Evolutionary conservation across 257 asterid genomes (phyloP), one percentile per base, ranked within the genome.

Genomic region (Plantago elongata): DNA sequence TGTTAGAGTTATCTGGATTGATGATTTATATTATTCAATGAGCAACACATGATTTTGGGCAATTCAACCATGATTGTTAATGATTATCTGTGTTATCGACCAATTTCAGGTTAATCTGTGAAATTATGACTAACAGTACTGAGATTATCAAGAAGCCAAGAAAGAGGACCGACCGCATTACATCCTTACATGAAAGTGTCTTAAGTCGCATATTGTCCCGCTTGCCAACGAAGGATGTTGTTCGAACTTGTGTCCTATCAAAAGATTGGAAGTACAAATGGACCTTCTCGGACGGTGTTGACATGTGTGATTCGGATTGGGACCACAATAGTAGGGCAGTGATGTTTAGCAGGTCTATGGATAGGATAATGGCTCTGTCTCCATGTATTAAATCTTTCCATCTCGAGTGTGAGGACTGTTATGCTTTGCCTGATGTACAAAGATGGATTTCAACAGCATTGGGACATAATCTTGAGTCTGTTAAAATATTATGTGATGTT

Each of bases 191-290:
- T 8, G 47, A 56, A 56, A 8, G 12, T 0, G 22, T 56, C 18
- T 29, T 56, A 13, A 56, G 27, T 30, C 46, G n/a, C 46, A 13
- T 56, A 13, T 38, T 38, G 22, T 57, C 61, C 22, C 12, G 29
- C 13, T 8, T 57, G 16, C 61, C 13, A n/a, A 37, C 46, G 0
- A 7, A 8, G 7, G 47, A 57, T 57, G 61, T 45, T 0, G 22
- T 55, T 55, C 61, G 45, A 55, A 55, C 61, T 27, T 9, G 59
- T 54, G 12, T 54, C 42, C 27, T 54, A 15, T 54, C 59, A 9
- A 54, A 17, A 11, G 59, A 29, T 34, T 55, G 60, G 60, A 9
- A 55, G 42, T 13, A 22, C 45, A 55, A 55, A 42, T 55, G 60
- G 60, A 55, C 45, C 8, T 27, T 11, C 11, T 6, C 29, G 14